These are phyloP conservation scores for Gliomastix tumulicola DNA, from an alignment of 2,329 filamentous ascomycete species.

Conservation along the genomic window DNA sequence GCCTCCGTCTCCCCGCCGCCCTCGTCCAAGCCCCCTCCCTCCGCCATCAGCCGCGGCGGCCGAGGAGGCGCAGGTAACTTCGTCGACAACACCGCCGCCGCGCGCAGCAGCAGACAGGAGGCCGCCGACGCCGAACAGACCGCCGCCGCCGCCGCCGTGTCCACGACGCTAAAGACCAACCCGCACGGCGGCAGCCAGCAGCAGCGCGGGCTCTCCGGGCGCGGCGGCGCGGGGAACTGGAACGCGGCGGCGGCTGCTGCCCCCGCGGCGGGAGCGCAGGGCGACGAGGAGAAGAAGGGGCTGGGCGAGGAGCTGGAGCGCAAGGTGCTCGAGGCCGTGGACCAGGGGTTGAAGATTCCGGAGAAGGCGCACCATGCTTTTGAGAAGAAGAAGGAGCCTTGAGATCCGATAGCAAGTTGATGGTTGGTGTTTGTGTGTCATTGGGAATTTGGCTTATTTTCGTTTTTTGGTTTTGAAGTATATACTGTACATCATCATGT, in stretches of 20 bases:
- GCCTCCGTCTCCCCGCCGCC: not conserved
- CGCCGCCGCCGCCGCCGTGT: constrained; percentile 1
- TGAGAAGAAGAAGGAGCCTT: constrained; percentile 8
- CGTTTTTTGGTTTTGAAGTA: too few relatives aligned
- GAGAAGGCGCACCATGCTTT: constrained; percentile 31
- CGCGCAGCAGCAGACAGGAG: constrained; percentile 1
- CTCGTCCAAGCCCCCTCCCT: not conserved
- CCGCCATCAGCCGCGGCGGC: constrained; percentile 27
- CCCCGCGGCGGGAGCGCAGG: constrained; percentile 15
- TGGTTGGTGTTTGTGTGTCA: too few relatives aligned
- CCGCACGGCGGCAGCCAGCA: too few relatives aligned
- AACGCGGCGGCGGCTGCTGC: constrained; percentile 15
- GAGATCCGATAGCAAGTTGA: too few relatives aligned
- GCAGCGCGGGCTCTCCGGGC: constrained; percentile 26
- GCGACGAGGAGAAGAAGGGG: constrained; percentile 11
- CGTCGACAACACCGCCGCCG: constrained; percentile 17
- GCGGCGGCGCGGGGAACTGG: constrained; percentile 55
- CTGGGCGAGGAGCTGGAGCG: constrained; percentile 31
- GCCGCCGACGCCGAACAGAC: not conserved
- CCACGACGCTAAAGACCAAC: too few relatives aligned
- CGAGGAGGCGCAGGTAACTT: constrained; percentile 60
- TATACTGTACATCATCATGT: too few relatives aligned
- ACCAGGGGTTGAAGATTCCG: constrained; percentile 37
- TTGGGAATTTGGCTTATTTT: too few relatives aligned
- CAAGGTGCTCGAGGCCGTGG: constrained; percentile 36